phyloP scores from a whole-genome alignment of 257 asterid genomes.

The Cinchona pubescens region DNA sequence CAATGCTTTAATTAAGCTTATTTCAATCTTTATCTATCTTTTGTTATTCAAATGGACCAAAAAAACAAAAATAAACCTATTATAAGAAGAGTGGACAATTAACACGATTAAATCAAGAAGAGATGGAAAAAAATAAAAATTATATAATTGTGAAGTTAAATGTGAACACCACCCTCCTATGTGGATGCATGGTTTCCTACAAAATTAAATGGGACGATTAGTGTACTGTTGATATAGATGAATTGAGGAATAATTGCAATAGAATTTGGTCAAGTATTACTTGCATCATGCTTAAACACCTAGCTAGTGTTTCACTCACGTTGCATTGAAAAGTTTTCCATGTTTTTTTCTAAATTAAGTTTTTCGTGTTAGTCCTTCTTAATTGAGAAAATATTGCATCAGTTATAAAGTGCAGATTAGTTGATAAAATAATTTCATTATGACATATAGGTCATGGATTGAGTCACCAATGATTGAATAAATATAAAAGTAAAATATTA shows the following conservation, averaged over 20 bases:
- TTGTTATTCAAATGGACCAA: not conserved
- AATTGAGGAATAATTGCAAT: not conserved
- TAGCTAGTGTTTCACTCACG: too few relatives aligned
- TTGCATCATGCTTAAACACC: not conserved
- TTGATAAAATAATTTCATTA: too few relatives aligned
- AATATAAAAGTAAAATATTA: too few relatives aligned
- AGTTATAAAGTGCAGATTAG: not conserved
- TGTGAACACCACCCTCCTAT: not conserved
- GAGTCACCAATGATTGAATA: too few relatives aligned
- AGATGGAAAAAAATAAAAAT: not conserved
- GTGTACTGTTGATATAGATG: not conserved
- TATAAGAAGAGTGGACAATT: not conserved
- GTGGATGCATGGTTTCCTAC: not conserved
- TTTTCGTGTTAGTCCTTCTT: not conserved
- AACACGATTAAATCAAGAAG: not conserved
- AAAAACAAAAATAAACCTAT: not conserved
- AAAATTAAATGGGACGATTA: too few relatives aligned
- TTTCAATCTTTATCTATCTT: conserved; percentile 4
- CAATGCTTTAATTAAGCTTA: not conserved
- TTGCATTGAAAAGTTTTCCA: not conserved
- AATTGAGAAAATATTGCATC: not conserved
- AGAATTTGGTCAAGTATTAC: not conserved
- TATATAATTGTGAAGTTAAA: not conserved
- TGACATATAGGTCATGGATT: too few relatives aligned
- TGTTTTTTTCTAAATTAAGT: too few relatives aligned